phyloP scores from a whole-genome alignment of 2,329 filamentous ascomycete genomes.

The Aspergillus quadrilineatus region DNA sequence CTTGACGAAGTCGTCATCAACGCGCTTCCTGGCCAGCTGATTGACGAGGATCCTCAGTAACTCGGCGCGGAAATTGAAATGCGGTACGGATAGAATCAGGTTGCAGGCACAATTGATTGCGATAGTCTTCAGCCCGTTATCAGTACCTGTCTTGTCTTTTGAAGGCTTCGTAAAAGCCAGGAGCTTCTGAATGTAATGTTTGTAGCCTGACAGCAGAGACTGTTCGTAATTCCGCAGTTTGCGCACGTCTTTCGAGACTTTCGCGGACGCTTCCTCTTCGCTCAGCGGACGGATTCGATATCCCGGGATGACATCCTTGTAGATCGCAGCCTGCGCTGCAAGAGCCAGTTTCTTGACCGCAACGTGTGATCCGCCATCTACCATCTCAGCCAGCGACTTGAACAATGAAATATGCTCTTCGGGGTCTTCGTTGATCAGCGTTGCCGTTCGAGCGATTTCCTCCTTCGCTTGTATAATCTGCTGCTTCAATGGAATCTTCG shows the following conservation, averaged over 20 bases:
- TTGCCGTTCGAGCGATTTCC: constrained; percentile 80
- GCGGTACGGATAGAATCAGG: constrained; percentile 76
- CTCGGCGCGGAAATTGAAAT: constrained; percentile 95
- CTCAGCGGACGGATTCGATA: constrained; percentile 84
- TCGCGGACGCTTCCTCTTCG: constrained; percentile 72
- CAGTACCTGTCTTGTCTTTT: constrained; percentile 37
- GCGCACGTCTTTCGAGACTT: constrained; percentile 88
- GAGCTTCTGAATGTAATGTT: constrained; percentile 76
- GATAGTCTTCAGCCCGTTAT: constrained; percentile 61
- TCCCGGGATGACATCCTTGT: constrained; percentile 93
- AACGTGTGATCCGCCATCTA: constrained; percentile 58
- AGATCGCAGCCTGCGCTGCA: constrained; percentile 83
- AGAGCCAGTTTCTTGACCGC: constrained; percentile 83
- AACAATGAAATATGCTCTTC: constrained; percentile 84
- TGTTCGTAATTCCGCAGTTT: constrained; percentile 83
- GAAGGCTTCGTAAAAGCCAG: constrained; percentile 62
- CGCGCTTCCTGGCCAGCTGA: constrained; percentile 70
- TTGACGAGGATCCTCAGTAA: constrained; percentile 82
- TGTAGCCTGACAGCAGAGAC: constrained; percentile 79
- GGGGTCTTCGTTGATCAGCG: constrained; percentile 81
- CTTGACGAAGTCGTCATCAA: constrained; percentile 74
- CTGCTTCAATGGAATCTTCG: constrained; percentile 69
- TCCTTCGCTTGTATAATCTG: constrained; percentile 88
- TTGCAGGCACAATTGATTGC: constrained; percentile 84
- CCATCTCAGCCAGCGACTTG: constrained; percentile 73